Conservation (phyloP, 805 yeast species). For the Blastobotrys americana region DNA sequence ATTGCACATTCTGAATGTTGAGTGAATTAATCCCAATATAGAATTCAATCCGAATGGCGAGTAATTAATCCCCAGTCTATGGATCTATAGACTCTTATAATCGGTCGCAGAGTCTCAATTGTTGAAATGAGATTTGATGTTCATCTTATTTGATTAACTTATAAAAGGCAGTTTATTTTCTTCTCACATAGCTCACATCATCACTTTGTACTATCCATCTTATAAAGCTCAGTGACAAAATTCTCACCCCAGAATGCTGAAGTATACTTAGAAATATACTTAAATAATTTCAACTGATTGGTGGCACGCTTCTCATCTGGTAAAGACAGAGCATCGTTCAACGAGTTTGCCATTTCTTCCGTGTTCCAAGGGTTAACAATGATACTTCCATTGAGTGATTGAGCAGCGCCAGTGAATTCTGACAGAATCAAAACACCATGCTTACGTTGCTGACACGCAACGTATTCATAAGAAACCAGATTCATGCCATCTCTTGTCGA, state of each 20-base stretch:
- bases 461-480: slow-evolving; percentile 89
- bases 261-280: slow-evolving; percentile 86
- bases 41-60: too few species aligned
- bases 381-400: slow-evolving; percentile 86
- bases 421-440: slow-evolving; percentile 83
- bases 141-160: too few species aligned
- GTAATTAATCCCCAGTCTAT: too few species aligned
- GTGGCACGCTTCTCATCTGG: slow-evolving; percentile 71
- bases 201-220: slow-evolving; percentile 7
- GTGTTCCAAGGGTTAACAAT: slow-evolving; percentile 98
- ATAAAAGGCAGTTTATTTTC: too few species aligned
- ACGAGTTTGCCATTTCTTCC: slow-evolving; percentile 82
- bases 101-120: too few species aligned
- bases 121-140: too few species aligned
- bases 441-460: slow-evolving; percentile 84
- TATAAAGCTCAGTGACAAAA: slow-evolving; percentile 73
- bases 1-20: too few species aligned
- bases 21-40: too few species aligned
- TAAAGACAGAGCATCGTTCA: slow-evolving; percentile 78
- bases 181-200: too few species aligned
- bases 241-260: slow-evolving; percentile 96
- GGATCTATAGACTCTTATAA: too few species aligned
- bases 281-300: slow-evolving; percentile 77
- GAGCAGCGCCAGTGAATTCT: slow-evolving; percentile 99
- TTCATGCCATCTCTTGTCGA: slow-evolving; percentile 99